These are phyloP conservation scores for Bipolaris oryzae DNA, from an alignment of 2,329 filamentous ascomycete species.

Conservation along the genomic window DNA sequence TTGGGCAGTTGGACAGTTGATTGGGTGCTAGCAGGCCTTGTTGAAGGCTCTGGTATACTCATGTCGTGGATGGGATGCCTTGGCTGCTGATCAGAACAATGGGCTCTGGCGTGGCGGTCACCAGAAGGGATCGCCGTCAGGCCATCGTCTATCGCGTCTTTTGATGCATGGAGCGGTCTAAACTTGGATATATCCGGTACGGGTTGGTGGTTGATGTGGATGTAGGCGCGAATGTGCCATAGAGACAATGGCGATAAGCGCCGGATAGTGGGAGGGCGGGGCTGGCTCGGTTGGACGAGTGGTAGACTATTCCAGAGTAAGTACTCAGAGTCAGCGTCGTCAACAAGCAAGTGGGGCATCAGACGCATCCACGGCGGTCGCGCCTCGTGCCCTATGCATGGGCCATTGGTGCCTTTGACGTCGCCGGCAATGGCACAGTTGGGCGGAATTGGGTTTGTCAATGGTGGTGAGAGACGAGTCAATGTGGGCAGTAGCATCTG, in stretches of 20 bases:
- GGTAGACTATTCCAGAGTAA: not conserved
- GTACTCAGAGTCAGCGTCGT: not conserved
- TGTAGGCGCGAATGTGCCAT: conserved; percentile 22
- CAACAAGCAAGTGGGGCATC: conserved; percentile 5
- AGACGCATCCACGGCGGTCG: conserved; percentile 1
- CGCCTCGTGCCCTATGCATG: conserved; percentile 2
- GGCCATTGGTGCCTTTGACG: not conserved
- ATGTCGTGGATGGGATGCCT: no score
- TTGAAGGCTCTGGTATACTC: no score
- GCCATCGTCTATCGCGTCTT: conserved; percentile 3
- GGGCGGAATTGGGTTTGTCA: not conserved
- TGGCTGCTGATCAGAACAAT: not conserved
- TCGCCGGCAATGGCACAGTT: not conserved
- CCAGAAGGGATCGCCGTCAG: conserved; percentile 4
- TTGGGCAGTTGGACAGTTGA: not conserved
- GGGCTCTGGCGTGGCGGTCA: conserved; percentile 6
- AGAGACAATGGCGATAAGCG: conserved; percentile 34
- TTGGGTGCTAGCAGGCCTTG: not conserved
- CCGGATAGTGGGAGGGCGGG: conserved; percentile 25
- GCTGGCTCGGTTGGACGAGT: conserved; percentile 12
- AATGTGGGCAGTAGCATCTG: conserved; percentile 5
- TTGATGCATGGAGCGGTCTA: not conserved
- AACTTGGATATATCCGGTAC: conserved; percentile 4
- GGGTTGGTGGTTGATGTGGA: conserved; percentile 23
- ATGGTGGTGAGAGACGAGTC: not conserved